Conservation (phyloP, 352 stramenopile genomes). For the Globisporangium polare region DNA sequence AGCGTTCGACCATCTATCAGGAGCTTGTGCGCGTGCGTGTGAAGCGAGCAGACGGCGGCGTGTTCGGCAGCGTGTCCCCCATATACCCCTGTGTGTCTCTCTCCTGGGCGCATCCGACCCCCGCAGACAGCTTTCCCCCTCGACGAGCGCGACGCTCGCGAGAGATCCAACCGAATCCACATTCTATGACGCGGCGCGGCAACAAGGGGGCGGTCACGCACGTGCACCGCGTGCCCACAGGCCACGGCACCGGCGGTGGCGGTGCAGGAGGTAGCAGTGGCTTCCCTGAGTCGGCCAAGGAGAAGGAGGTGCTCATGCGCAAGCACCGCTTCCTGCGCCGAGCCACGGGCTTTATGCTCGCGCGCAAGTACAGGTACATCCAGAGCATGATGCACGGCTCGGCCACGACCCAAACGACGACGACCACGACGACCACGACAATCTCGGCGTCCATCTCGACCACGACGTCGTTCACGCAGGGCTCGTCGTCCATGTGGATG, state of each 20-base stretch:
- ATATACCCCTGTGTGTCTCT: neutral
- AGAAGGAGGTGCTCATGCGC: slow-evolving; percentile 47
- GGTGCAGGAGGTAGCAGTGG: neutral
- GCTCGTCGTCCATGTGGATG: slow-evolving; percentile 18
- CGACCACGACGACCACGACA: slow-evolving; percentile 13
- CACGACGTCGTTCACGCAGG: slow-evolving; percentile 20
- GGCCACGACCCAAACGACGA: slow-evolving; percentile 3
- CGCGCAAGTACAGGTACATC: slow-evolving; percentile 63
- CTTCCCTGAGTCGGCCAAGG: slow-evolving; percentile 21
- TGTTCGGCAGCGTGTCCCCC: neutral
- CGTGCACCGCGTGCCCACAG: slow-evolving; percentile 32
- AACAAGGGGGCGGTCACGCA: slow-evolving; percentile 42
- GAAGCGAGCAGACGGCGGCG: neutral
- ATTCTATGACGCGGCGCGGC: slow-evolving; percentile 49
- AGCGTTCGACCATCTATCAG: slow-evolving; percentile 2
- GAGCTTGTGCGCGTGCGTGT: neutral
- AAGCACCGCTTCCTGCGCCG: slow-evolving; percentile 57
- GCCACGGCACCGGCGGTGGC: slow-evolving; percentile 1
- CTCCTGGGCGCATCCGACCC: neutral
- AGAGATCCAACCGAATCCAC: slow-evolving; percentile 2
- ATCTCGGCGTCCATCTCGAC: slow-evolving; percentile 13
- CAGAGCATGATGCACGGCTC: slow-evolving; percentile 19
- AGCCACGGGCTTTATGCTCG: slow-evolving; percentile 68
- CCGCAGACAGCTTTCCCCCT: neutral
- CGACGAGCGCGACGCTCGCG: neutral